Evolutionary conservation across 2,329 filamentous ascomycete genomes (phyloP).

Genomic region (Teratosphaeriaceae sp.): DNA sequence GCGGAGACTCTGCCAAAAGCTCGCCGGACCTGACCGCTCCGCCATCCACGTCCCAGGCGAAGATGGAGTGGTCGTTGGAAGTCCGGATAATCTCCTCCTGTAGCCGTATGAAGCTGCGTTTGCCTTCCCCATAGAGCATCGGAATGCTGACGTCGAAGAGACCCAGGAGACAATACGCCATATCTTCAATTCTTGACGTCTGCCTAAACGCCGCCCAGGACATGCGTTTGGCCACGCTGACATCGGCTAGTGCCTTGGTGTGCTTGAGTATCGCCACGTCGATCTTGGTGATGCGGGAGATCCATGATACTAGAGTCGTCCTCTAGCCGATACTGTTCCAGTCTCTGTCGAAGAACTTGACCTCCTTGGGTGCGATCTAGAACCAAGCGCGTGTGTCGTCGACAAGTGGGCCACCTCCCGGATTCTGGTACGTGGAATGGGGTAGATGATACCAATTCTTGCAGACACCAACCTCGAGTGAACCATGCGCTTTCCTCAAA

Average conservation of each 20-base stretch:
- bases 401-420: too few species aligned
- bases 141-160: slow-evolving; percentile 11
- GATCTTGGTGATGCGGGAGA: background rate
- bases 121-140: slow-evolving; percentile 9
- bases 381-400: too few species aligned
- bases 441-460: too few species aligned
- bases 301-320: background rate
- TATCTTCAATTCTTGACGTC: slow-evolving; percentile 8
- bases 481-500: slow-evolving; percentile 1
- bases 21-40: background rate
- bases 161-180: slow-evolving; percentile 9
- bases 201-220: slow-evolving; percentile 5
- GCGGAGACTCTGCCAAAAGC: slow-evolving; percentile 1
- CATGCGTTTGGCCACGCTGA: background rate
- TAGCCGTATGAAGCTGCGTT: slow-evolving; percentile 9
- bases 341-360: background rate
- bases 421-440: slow-evolving; percentile 13
- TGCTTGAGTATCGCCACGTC: too few species aligned
- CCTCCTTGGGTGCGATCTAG: background rate
- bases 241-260: too few species aligned
- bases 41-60: slow-evolving; percentile 12
- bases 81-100: slow-evolving; percentile 13
- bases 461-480: slow-evolving; percentile 3
- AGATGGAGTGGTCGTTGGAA: slow-evolving; percentile 18
- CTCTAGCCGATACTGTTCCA: background rate